A percentile compares a stretch with the other conserved stretches of the same genome.
These are phyloP conservation scores for Massospora cicadina DNA, from an alignment of 371 early-diverging fungal species.

Conservation along the genomic window DNA sequence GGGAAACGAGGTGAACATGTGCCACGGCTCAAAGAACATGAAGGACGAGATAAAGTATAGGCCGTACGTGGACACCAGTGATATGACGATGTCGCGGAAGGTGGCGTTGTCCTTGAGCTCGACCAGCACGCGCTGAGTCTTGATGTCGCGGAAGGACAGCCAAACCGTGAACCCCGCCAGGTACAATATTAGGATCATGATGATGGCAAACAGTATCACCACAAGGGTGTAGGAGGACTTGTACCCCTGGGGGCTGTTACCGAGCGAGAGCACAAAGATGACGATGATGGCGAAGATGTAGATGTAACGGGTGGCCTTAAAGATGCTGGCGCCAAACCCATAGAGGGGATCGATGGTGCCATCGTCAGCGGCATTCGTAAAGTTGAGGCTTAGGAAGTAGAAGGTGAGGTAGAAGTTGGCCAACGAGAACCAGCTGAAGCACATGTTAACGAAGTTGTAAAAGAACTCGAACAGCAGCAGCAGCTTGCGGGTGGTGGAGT, in stretches of 20 bases:
- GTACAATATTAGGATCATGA: constrained; percentile 60
- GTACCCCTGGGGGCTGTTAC: constrained; percentile 63
- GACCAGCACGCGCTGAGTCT: background rate
- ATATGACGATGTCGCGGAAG: constrained; percentile 69
- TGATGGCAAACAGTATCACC: constrained; percentile 46
- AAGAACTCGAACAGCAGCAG: constrained; percentile 43
- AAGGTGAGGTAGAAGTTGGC: constrained; percentile 70
- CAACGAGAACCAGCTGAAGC: constrained; percentile 65
- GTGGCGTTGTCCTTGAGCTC: constrained; percentile 15
- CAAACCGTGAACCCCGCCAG: constrained; percentile 21
- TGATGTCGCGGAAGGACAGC: background rate
- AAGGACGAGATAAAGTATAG: constrained; percentile 55
- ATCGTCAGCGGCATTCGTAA: constrained; percentile 9
- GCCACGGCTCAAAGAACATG: constrained; percentile 80
- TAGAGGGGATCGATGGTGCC: background rate
- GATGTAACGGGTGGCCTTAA: constrained; percentile 23
- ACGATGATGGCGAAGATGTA: constrained; percentile 45
- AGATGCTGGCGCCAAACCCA: constrained; percentile 10
- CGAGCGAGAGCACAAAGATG: constrained; percentile 52
- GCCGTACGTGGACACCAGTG: constrained; percentile 64
- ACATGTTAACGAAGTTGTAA: constrained; percentile 48
- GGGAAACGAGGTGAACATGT: constrained; percentile 74
- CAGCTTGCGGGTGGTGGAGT: constrained; percentile 34
- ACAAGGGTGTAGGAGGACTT: constrained; percentile 36
- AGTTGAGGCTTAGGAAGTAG: constrained; percentile 40